Conservation (phyloP, 768 basidiomycete genomes). For the Galerina sulciceps region DNA sequence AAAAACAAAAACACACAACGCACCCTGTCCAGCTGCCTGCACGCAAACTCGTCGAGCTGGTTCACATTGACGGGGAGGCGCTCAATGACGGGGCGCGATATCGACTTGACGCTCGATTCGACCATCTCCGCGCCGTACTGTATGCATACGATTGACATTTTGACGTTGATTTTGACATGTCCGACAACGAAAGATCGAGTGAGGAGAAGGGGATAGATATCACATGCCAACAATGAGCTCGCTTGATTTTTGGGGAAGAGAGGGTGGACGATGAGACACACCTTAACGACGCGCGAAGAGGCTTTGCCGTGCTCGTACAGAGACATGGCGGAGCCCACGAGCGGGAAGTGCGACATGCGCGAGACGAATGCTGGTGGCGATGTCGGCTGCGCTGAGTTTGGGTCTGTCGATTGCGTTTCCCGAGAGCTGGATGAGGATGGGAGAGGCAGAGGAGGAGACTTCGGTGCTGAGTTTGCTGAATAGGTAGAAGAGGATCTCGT, state of each 20-base stretch:
- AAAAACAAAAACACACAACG: conserved; percentile 35
- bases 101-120: conserved; percentile 80
- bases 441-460: conserved; percentile 6
- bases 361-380: conserved; percentile 39
- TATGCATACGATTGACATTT: no score
- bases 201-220: not conserved
- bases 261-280: conserved; percentile 31
- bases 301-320: conserved; percentile 86
- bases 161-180: conserved; percentile 12
- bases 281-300: conserved; percentile 84
- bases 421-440: not conserved
- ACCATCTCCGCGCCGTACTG: conserved; percentile 90
- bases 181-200: not conserved
- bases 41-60: conserved; percentile 86
- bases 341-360: conserved; percentile 69
- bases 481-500: not conserved
- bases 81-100: conserved; percentile 82
- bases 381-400: not conserved
- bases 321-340: conserved; percentile 72
- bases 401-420: not conserved
- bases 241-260: not conserved
- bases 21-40: conserved; percentile 84
- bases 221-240: conserved; percentile 19
- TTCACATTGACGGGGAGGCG: conserved; percentile 75
- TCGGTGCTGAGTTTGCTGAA: conserved; percentile 10